These are phyloP conservation scores for Cucurbita ficifolia DNA, from an alignment of 306 rosid genomes.

Conservation along the genomic window DNA sequence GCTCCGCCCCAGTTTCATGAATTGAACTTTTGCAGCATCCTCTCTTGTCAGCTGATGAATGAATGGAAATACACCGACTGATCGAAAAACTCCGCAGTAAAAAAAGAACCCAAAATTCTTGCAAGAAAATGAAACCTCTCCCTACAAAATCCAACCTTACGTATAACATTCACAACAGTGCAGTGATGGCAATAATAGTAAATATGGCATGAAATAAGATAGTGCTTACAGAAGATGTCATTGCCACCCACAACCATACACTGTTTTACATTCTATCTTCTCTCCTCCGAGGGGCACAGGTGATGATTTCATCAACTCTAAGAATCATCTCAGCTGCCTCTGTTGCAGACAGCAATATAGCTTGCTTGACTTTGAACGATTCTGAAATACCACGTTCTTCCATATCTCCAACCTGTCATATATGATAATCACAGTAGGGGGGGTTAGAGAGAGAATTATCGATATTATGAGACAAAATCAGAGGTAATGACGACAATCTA, in stretches of 20 bases:
- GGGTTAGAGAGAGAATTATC: not conserved
- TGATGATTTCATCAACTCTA: conserved; percentile 90
- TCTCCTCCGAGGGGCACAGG: conserved; percentile 92
- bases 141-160: not conserved
- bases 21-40: no score
- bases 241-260: not conserved
- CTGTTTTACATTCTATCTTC: conserved; percentile 70
- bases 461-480: not conserved
- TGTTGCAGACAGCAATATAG: conserved; percentile 78
- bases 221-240: not conserved
- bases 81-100: not conserved
- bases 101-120: not conserved
- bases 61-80: not conserved
- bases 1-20: not conserved
- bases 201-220: not conserved
- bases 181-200: not conserved
- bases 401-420: conserved; percentile 85
- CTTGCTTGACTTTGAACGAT: conserved; percentile 87
- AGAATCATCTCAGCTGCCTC: conserved; percentile 99
- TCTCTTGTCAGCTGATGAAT: not conserved
- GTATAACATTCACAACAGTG: not conserved
- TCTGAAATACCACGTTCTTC: conserved; percentile 65
- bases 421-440: not conserved
- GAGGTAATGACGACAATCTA: not conserved
- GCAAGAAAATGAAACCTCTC: not conserved